Evolutionary conservation across 257 asterid genomes (phyloP).

Genomic region (Nemophila menziesii): DNA sequence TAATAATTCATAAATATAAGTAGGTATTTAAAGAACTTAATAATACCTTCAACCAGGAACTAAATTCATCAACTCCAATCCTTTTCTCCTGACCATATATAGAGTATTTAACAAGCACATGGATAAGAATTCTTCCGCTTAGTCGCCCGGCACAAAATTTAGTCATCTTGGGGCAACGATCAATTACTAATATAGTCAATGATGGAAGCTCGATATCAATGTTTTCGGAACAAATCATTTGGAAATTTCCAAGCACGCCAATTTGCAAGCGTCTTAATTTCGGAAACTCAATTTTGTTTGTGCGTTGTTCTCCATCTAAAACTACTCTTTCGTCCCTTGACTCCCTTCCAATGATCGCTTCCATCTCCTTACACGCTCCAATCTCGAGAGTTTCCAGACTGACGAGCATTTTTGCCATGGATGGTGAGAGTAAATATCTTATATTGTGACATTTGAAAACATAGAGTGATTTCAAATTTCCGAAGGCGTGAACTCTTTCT

Average conservation of each 20-base stretch:
- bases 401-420: conserved; percentile 1
- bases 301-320: background rate
- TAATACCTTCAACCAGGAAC: conserved; percentile 3
- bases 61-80: background rate
- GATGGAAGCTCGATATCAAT: conserved; percentile 4
- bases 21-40: background rate
- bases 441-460: background rate
- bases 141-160: background rate
- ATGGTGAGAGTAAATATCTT: background rate
- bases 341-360: too few species aligned
- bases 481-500: background rate
- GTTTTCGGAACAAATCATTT: background rate
- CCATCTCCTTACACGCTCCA: too few species aligned
- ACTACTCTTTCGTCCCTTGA: too few species aligned
- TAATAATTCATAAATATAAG: too few species aligned
- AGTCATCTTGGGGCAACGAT: conserved; percentile 1
- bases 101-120: background rate
- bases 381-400: too few species aligned
- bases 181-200: background rate
- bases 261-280: background rate
- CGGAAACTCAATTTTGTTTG: conserved; percentile 2
- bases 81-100: background rate
- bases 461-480: background rate
- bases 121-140: conserved; percentile 2
- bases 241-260: background rate